A percentile compares a stretch with the other conserved stretches of the same genome.
phyloP scores from a whole-genome alignment of 1,284 basidiomycete species.

The Flammula alnicola region DNA sequence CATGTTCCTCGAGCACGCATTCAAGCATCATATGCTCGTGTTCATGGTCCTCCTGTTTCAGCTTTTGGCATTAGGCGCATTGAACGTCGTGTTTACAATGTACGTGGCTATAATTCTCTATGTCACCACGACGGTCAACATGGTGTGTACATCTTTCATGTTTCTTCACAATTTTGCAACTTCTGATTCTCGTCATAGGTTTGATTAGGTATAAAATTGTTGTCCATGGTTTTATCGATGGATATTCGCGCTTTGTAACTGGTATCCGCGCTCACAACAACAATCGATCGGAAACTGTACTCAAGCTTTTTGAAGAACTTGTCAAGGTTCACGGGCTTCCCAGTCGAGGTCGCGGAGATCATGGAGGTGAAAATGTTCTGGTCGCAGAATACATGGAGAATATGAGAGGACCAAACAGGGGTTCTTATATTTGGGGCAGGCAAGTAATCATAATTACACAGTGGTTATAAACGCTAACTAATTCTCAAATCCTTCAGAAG shows the following conservation, averaged over 20 bases:
- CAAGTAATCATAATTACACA: slow-evolving; percentile 14
- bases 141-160: slow-evolving; percentile 23
- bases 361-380: slow-evolving; percentile 33
- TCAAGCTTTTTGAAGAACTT: slow-evolving; percentile 29
- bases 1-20: slow-evolving; percentile 30
- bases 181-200: slow-evolving; percentile 22
- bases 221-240: slow-evolving; percentile 38
- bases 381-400: slow-evolving; percentile 31
- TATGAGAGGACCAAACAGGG: slow-evolving; percentile 14
- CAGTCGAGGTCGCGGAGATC: slow-evolving; percentile 33
- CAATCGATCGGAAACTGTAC: slow-evolving; percentile 32
- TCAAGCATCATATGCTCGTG: slow-evolving; percentile 27
- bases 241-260: slow-evolving; percentile 33
- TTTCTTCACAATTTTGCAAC: neutral
- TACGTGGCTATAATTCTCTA: slow-evolving; percentile 28
- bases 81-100: slow-evolving; percentile 23
- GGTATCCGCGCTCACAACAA: slow-evolving; percentile 33
- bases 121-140: slow-evolving; percentile 37
- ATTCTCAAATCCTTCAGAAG: slow-evolving; percentile 22
- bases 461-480: neutral
- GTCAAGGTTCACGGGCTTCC: slow-evolving; percentile 28
- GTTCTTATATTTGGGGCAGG: slow-evolving; percentile 37
- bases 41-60: slow-evolving; percentile 19
- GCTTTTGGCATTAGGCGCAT: slow-evolving; percentile 21
- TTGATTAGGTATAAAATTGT: slow-evolving; percentile 35